Evolutionary conservation across 768 basidiomycete species (phyloP), one percentile per base, ranked within the genome.

Genomic region (Lanmaoa rubissima): DNA sequence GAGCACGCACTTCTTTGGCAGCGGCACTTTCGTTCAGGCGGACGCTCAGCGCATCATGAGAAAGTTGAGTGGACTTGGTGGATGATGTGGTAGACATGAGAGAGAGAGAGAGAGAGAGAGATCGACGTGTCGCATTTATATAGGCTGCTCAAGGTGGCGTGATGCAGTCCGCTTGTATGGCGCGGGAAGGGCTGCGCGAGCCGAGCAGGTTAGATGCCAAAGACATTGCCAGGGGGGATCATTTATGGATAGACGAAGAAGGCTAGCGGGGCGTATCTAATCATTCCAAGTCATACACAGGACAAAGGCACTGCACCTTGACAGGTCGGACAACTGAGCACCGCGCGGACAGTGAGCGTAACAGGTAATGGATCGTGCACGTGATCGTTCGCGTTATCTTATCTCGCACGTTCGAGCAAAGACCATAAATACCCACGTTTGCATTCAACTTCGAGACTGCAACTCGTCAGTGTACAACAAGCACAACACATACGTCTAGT

Each of bases 21-120:
- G 7, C 51, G 2, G 49, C 11, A 28, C 56, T 58, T 50, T 62
- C 67, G 40, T 61, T 62, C 48, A 65, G 19, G 46, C 60, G 59
- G 49, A 54, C 44, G 44, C 38, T 51, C 43, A 44, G 47, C 21
- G 57, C 46, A 41, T 71, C 67, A 65, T 70, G 54, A 45, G 53
- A 34, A 28, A 58, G 41, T 49, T 53, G 47, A 36, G 62, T 60
- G 26, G 71, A 54, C 50, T 61, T 62, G 53, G 54, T 60, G 42
- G 61, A 58, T 51, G 67, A 58, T 60, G 60, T 60, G 12, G 71
- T 68, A 71, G 72, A 56, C 70, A 71, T 71, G 68, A 61, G 56
- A 60, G 59, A 59, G 52, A 50, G 51, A 52, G 43, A n/a, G n/a
- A n/a, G n/a, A 34, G 24, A 31, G 28, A 31, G 6, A 8, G 8